phyloP scores from a whole-genome alignment of 768 basidiomycete genomes.

The Mycena haematopus region DNA sequence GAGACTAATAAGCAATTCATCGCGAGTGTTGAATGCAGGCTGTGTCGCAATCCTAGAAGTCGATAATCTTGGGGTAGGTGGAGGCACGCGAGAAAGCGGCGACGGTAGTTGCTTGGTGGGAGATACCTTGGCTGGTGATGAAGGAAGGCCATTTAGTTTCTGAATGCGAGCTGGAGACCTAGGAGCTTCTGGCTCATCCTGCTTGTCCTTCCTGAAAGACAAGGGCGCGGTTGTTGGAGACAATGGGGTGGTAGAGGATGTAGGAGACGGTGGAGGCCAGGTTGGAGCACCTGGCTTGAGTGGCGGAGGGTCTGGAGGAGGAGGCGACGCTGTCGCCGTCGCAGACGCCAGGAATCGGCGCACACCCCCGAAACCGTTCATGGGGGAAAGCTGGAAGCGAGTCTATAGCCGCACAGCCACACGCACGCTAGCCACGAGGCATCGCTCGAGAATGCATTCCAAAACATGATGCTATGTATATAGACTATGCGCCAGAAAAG shows the following conservation, averaged over 20 bases:
- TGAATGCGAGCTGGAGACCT: constrained; percentile 22
- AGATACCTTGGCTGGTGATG: constrained; percentile 13
- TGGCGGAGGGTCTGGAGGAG: constrained; percentile 50
- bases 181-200: constrained; percentile 33
- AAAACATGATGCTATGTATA: no score
- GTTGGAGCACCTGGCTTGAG: constrained; percentile 47
- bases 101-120: constrained; percentile 20
- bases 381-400: background rate
- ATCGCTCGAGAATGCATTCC: no score
- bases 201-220: constrained; percentile 60
- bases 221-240: constrained; percentile 49
- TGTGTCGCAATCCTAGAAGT: constrained; percentile 22
- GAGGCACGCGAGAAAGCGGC: constrained; percentile 23
- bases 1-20: constrained; percentile 88
- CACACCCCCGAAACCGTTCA: constrained; percentile 30
- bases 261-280: constrained; percentile 36
- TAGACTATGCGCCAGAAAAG: no score
- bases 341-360: constrained; percentile 31
- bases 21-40: constrained; percentile 57
- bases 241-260: constrained; percentile 28
- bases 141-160: constrained; percentile 19
- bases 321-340: constrained; percentile 27
- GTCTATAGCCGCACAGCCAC: background rate
- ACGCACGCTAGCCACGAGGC: no score
- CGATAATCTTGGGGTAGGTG: constrained; percentile 25